A percentile compares a stretch with the other conserved stretches of the same genome.
These are phyloP conservation scores for Saccharomyces pastorianus DNA, from an alignment of 1,139 yeast species.

Conservation along the genomic window DNA sequence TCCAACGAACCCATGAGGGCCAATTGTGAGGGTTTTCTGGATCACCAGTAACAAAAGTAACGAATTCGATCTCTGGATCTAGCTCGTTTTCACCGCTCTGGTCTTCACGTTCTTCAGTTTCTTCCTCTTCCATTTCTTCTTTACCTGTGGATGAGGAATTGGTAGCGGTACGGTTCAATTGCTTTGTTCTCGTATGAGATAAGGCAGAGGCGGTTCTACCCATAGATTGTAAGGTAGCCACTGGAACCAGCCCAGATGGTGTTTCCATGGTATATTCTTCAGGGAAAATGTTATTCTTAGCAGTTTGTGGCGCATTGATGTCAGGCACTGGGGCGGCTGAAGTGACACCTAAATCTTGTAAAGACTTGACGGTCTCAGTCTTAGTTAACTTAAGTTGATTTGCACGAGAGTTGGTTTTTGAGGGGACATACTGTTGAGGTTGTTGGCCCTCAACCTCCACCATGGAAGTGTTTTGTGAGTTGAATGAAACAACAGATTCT, in stretches of 20 bases:
- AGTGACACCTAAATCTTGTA: slow-evolving; percentile 54
- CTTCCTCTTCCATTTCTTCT: slow-evolving; percentile 22
- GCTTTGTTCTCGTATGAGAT: slow-evolving; percentile 32
- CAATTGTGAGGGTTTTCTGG: slow-evolving; percentile 88
- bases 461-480: slow-evolving; percentile 23
- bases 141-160: slow-evolving; percentile 9
- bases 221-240: slow-evolving; percentile 55
- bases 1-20: slow-evolving; percentile 52
- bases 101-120: slow-evolving; percentile 25
- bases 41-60: slow-evolving; percentile 66
- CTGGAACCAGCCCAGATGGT: slow-evolving; percentile 76
- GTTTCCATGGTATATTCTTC: slow-evolving; percentile 88
- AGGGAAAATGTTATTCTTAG: slow-evolving; percentile 67
- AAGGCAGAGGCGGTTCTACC: slow-evolving; percentile 48
- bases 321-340: slow-evolving; percentile 47
- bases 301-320: slow-evolving; percentile 50
- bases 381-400: slow-evolving; percentile 35
- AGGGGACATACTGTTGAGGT: slow-evolving; percentile 22
- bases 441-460: slow-evolving; percentile 14
- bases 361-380: slow-evolving; percentile 66
- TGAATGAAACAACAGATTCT: slow-evolving; percentile 20
- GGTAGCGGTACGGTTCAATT: slow-evolving; percentile 13
- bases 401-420: slow-evolving; percentile 9
- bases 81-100: slow-evolving; percentile 23
- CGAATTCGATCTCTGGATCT: slow-evolving; percentile 69